These are phyloP conservation scores for Tephrocybe sp. DNA, from an alignment of 768 basidiomycete species.

Conservation along the genomic window DNA sequence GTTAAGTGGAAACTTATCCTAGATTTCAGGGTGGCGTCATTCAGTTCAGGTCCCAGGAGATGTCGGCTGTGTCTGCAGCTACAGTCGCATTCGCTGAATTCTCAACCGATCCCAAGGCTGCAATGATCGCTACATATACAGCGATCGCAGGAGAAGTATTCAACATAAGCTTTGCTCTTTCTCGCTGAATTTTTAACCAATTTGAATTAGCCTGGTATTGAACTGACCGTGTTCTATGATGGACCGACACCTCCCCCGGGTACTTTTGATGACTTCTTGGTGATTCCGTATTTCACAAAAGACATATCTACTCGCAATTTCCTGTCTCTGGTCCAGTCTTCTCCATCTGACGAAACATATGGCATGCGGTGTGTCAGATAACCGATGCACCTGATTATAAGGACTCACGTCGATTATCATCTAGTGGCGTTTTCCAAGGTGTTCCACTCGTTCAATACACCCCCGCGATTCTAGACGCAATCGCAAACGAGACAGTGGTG, in stretches of 20 bases:
- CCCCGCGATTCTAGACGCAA: constrained; percentile 18
- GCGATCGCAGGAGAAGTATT: not conserved
- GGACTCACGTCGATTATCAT: not conserved
- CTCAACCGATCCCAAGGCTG: not conserved
- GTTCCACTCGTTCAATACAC: not conserved
- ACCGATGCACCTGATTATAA: too few species aligned
- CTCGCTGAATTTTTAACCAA: not conserved
- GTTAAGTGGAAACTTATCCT: not conserved
- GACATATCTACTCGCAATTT: constrained; percentile 40
- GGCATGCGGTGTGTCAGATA: not conserved
- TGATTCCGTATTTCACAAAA: constrained; percentile 35
- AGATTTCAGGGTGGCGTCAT: not conserved
- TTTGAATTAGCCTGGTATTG: not conserved
- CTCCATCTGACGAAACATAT: constrained; percentile 10
- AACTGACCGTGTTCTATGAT: constrained; percentile 46
- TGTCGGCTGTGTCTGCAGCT: not conserved
- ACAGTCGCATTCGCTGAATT: not conserved
- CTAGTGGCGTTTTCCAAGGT: constrained; percentile 3
- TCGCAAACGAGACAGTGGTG: constrained; percentile 16
- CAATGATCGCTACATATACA: not conserved
- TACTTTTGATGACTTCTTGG: constrained; percentile 49
- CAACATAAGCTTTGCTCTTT: too few species aligned
- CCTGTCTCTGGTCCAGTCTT: constrained; percentile 33
- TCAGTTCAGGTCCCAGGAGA: not conserved
- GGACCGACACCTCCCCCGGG: constrained; percentile 45